phyloP scores from a whole-genome alignment of 1,284 basidiomycete species.

The Chalciporus sp. region DNA sequence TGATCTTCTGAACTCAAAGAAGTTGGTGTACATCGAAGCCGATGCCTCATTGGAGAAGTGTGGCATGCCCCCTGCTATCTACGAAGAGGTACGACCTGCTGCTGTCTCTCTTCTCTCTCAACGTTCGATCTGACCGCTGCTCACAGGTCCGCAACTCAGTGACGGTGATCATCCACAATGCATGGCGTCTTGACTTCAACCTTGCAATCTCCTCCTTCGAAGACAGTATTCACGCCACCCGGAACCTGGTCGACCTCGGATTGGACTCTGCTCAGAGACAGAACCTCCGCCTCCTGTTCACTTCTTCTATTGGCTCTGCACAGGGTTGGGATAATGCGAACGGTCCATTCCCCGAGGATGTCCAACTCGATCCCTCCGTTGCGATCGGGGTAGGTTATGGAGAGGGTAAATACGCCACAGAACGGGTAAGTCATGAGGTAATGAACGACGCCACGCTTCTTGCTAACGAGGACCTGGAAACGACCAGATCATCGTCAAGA shows the following conservation, averaged over 20 bases:
- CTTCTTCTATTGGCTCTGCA: conserved; percentile 35
- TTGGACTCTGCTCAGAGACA: conserved; percentile 11
- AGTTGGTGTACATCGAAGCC: conserved; percentile 29
- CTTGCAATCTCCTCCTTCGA: conserved; percentile 28
- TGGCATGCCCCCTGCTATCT: conserved; percentile 17
- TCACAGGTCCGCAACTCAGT: conserved; percentile 18
- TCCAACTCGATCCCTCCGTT: conserved; percentile 22
- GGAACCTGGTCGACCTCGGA: conserved; percentile 24
- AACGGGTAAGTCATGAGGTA: conserved; percentile 30
- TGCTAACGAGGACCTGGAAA: not conserved
- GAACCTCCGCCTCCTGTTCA: conserved; percentile 37
- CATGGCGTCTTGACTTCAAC: conserved; percentile 33
- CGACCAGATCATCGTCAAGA: conserved; percentile 21
- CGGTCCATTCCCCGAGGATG: conserved; percentile 37
- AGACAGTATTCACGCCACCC: conserved; percentile 20
- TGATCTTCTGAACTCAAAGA: conserved; percentile 18
- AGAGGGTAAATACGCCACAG: conserved; percentile 38
- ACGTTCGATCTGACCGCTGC: not conserved
- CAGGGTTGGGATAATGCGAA: conserved; percentile 38
- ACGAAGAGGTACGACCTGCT: conserved; percentile 15
- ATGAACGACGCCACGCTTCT: too few relatives aligned
- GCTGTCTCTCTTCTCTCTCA: not conserved
- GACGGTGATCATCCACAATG: conserved; percentile 33
- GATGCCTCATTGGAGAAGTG: conserved; percentile 24
- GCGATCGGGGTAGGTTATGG: conserved; percentile 37